Percentiles rank a stretch among this genome's conserved stretches.
Conservation (phyloP, 305 asterid species). For the Fraxinus dipetala region DNA sequence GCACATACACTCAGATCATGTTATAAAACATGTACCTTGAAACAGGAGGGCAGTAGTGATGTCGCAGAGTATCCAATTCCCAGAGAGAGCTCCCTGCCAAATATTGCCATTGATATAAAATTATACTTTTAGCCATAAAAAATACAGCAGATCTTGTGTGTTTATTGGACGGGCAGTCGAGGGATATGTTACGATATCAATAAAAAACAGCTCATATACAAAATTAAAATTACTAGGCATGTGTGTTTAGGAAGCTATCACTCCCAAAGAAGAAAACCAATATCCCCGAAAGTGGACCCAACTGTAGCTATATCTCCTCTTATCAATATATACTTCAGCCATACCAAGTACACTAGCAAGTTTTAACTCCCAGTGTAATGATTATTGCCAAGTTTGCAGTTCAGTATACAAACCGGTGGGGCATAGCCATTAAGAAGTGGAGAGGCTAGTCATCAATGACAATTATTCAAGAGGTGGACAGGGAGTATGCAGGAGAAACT, state of each 20-base stretch:
- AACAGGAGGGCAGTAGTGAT: conserved; percentile 83
- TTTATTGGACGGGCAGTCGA: not conserved
- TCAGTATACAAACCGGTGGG: not conserved
- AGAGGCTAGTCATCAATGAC: not conserved
- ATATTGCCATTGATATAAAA: conserved; percentile 16
- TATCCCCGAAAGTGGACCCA: not conserved
- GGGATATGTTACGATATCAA: not conserved
- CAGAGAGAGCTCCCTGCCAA: conserved; percentile 84
- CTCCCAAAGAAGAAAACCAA: not conserved
- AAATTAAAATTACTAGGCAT: not conserved
- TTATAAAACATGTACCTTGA: conserved; percentile 47
- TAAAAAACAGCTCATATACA: not conserved
- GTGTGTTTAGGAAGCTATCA: not conserved
- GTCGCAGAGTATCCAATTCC: conserved; percentile 84
- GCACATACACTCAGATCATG: not conserved
- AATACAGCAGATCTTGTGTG: not conserved
- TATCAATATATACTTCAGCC: not conserved
- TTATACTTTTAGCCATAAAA: not conserved
- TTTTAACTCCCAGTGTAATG: not conserved
- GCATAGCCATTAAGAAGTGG: not conserved
- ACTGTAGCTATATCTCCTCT: not conserved
- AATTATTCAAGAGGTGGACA: not conserved
- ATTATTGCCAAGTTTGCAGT: not conserved
- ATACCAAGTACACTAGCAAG: not conserved
- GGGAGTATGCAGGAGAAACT: not conserved